Evolutionary conservation across 2,329 filamentous ascomycete species (phyloP).

Genomic region (Fusarium miscanthi): DNA sequence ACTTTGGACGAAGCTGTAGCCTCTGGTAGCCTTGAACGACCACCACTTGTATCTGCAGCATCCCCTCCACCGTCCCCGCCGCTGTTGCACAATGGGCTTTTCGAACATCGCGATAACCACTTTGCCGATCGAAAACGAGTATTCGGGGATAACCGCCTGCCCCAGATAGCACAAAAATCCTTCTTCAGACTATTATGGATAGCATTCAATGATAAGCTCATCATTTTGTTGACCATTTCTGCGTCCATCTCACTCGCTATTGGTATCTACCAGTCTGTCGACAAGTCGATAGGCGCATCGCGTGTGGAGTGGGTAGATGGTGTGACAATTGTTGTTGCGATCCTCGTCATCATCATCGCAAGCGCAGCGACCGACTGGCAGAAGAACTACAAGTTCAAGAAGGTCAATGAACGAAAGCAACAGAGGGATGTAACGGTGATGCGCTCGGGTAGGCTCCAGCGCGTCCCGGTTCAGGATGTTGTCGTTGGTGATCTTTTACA

Average conservation of each 20-base stretch:
- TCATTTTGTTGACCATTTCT: slow-evolving; percentile 77
- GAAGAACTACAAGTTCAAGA: slow-evolving; percentile 83
- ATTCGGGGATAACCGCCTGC: slow-evolving; percentile 70
- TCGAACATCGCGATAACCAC: slow-evolving; percentile 42
- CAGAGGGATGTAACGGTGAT: slow-evolving; percentile 79
- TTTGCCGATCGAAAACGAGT: slow-evolving; percentile 73
- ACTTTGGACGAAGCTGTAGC: slow-evolving; percentile 62
- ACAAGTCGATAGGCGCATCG: slow-evolving; percentile 58
- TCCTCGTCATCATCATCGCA: slow-evolving; percentile 79
- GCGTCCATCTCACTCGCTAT: slow-evolving; percentile 79
- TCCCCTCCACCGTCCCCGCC: slow-evolving; percentile 38
- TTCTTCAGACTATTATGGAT: slow-evolving; percentile 78
- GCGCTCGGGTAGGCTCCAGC: slow-evolving; percentile 76
- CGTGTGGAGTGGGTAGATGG: slow-evolving; percentile 85
- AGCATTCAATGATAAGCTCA: slow-evolving; percentile 83
- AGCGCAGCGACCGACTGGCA: slow-evolving; percentile 86
- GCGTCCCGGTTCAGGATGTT: slow-evolving; percentile 77
- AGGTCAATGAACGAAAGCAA: slow-evolving; percentile 83
- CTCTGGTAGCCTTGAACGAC: slow-evolving; percentile 50
- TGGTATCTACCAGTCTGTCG: slow-evolving; percentile 78
- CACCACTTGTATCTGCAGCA: slow-evolving; percentile 37
- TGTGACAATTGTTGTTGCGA: slow-evolving; percentile 81
- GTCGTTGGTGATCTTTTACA: slow-evolving; percentile 80
- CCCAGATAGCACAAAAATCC: slow-evolving; percentile 73
- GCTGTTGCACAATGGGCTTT: slow-evolving; percentile 45